phyloP scores from a whole-genome alignment of 306 rosid genomes.

The Cyamopsis tetragonoloba region DNA sequence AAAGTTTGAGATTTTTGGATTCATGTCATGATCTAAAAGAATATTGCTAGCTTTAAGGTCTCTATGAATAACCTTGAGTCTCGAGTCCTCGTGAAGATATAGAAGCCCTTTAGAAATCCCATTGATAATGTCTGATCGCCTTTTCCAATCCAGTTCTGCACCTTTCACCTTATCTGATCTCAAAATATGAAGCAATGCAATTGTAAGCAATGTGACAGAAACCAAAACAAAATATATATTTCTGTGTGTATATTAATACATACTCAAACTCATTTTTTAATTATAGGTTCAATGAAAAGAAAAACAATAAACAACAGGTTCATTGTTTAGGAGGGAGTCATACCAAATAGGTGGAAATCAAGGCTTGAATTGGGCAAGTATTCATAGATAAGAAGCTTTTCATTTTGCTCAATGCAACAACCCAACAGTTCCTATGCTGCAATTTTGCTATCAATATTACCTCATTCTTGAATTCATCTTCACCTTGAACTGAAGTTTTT shows the following conservation, averaged over 20 bases:
- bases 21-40: conserved; percentile 42
- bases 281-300: background rate
- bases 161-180: conserved; percentile 31
- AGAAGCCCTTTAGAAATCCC: conserved; percentile 56
- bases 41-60: conserved; percentile 58
- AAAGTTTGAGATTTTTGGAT: conserved; percentile 55
- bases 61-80: conserved; percentile 51
- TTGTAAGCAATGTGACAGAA: background rate
- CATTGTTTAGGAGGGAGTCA: conserved; percentile 3
- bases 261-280: no score
- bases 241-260: background rate
- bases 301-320: background rate
- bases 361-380: conserved; percentile 68
- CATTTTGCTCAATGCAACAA: conserved; percentile 53
- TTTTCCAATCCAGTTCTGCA: conserved; percentile 37
- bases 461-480: conserved; percentile 40
- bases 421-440: conserved; percentile 67
- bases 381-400: conserved; percentile 66
- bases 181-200: background rate
- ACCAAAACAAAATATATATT: no score
- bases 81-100: conserved; percentile 59
- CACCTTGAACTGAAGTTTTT: conserved; percentile 36
- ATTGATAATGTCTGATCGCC: conserved; percentile 31
- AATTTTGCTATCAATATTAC: conserved; percentile 55
- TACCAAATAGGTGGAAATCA: conserved; percentile 53